Evolutionary conservation across 768 basidiomycete species (phyloP).

Genomic region (Galerina sulciceps): DNA sequence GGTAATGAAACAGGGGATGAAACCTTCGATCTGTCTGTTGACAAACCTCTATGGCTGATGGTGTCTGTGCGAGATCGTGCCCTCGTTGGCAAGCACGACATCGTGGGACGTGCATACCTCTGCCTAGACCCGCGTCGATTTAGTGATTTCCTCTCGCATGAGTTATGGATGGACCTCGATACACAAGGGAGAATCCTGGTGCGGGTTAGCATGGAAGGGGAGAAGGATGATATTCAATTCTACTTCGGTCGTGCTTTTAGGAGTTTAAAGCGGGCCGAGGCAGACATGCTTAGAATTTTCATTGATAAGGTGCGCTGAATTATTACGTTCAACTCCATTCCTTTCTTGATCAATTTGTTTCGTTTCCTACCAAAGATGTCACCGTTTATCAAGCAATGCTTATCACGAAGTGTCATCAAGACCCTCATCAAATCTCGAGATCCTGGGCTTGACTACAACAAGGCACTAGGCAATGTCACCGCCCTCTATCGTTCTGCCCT

Average conservation of each 20-base stretch:
- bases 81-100: conserved; percentile 90
- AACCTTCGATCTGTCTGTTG: conserved; percentile 93
- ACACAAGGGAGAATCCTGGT: conserved; percentile 83
- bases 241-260: conserved; percentile 97
- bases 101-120: conserved; percentile 88
- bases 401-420: conserved; percentile 79
- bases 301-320: conserved; percentile 85
- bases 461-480: conserved; percentile 81
- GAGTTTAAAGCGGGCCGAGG: conserved; percentile 89
- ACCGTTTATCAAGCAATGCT: conserved; percentile 86
- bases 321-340: not conserved
- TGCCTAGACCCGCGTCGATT: conserved; percentile 90
- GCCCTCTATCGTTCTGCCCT: conserved; percentile 83
- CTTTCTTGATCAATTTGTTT: not conserved
- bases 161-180: conserved; percentile 91
- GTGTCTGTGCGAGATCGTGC: conserved; percentile 92
- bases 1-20: conserved; percentile 82
- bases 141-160: conserved; percentile 87
- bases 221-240: conserved; percentile 97
- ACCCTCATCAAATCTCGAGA: conserved; percentile 69
- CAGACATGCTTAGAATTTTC: conserved; percentile 94
- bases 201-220: conserved; percentile 97
- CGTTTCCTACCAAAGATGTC: conserved; percentile 68
- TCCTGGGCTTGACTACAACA: conserved; percentile 81
- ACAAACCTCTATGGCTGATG: conserved; percentile 96